phyloP scores from a whole-genome alignment of 805 yeast species.

The Teunomyces kruisii region DNA sequence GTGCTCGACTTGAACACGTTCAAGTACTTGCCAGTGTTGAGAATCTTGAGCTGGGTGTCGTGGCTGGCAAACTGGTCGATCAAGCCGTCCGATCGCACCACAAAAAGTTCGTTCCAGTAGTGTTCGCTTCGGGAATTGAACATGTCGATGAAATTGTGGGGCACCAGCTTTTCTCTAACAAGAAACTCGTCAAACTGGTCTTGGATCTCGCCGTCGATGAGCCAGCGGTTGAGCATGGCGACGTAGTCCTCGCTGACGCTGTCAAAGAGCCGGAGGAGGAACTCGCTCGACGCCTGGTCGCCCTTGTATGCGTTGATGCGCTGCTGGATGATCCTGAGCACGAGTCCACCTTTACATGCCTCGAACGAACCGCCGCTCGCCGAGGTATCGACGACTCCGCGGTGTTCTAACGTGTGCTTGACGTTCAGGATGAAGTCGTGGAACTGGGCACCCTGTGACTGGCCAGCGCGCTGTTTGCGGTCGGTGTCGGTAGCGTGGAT shows the following conservation, averaged over 20 bases:
- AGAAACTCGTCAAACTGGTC: constrained; percentile 86
- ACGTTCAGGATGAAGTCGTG: constrained; percentile 36
- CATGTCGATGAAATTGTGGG: constrained; percentile 21
- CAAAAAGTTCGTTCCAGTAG: constrained; percentile 74
- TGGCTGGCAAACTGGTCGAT: constrained; percentile 60
- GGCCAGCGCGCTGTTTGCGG: constrained; percentile 21
- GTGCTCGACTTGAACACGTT: constrained; percentile 66
- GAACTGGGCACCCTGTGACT: constrained; percentile 21
- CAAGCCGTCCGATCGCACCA: constrained; percentile 72
- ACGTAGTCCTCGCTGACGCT: constrained; percentile 64
- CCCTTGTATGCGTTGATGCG: constrained; percentile 62
- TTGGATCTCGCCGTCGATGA: constrained; percentile 64
- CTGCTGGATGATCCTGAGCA: constrained; percentile 60
- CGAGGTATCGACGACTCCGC: constrained; percentile 49
- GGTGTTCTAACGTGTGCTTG: constrained; percentile 39
- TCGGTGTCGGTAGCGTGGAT: constrained; percentile 50
- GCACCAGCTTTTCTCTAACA: constrained; percentile 47
- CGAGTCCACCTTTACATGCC: constrained; percentile 75
- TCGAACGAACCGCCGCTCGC: constrained; percentile 52
- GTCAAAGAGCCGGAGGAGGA: constrained; percentile 53
- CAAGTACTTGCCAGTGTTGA: constrained; percentile 82
- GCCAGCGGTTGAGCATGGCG: constrained; percentile 74
- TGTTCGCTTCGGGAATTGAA: constrained; percentile 50
- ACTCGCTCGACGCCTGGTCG: constrained; percentile 53
- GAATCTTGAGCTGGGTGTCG: constrained; percentile 59